These are phyloP conservation scores for Imleria badia DNA, from an alignment of 768 basidiomycete genomes.

Conservation along the genomic window DNA sequence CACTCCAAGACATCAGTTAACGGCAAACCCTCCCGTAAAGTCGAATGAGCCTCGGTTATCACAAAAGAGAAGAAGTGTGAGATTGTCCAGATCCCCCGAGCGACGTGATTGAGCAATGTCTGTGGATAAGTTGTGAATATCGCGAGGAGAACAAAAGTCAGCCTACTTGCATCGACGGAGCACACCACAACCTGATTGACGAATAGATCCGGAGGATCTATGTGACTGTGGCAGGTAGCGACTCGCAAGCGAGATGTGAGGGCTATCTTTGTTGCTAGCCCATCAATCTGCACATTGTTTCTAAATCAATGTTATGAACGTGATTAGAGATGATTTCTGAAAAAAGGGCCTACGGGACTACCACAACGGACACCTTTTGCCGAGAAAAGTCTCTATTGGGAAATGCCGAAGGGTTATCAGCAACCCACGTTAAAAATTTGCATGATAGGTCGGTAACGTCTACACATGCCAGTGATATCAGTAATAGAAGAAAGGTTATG, in stretches of 20 bases:
- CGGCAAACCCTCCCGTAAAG: conserved; percentile 38
- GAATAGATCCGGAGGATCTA: conserved; percentile 19
- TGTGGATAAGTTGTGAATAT: conserved; percentile 19
- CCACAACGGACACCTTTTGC: conserved; percentile 16
- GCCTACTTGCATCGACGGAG: conserved; percentile 38
- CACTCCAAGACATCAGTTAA: conserved; percentile 46
- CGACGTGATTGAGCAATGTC: conserved; percentile 42
- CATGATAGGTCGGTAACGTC: conserved; percentile 19
- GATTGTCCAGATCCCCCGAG: conserved; percentile 38
- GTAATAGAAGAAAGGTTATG: neutral
- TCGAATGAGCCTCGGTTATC: conserved; percentile 41
- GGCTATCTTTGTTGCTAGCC: conserved; percentile 13
- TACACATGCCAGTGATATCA: conserved; percentile 7
- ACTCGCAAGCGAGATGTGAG: conserved; percentile 17
- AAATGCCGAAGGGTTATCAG: neutral
- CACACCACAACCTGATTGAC: conserved; percentile 39
- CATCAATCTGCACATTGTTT: conserved; percentile 13
- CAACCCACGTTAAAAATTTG: conserved; percentile 20
- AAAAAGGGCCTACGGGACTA: conserved; percentile 18
- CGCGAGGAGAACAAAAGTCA: neutral
- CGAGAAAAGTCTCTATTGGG: neutral
- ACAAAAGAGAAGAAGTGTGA: conserved; percentile 46
- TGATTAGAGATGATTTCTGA: neutral
- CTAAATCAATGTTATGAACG: conserved; percentile 11
- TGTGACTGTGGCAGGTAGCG: conserved; percentile 9